phyloP scores from a whole-genome alignment of 2,329 filamentous ascomycete genomes.

The Botryosphaeria agaves region DNA sequence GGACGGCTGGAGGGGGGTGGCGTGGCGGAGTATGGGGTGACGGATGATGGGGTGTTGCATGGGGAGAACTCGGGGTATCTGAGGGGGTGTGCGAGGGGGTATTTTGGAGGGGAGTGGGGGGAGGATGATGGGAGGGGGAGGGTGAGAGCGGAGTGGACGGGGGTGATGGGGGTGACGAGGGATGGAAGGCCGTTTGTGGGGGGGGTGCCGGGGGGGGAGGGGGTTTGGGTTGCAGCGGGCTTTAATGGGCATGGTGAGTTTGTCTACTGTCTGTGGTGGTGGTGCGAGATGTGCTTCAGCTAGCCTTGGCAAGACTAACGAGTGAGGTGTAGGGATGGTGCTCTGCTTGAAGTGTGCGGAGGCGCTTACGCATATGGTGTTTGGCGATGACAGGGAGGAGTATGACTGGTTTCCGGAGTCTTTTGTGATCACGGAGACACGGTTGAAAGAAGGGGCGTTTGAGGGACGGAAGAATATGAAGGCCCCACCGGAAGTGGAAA shows the following conservation, averaged over 20 bases:
- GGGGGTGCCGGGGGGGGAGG: constrained; percentile 21
- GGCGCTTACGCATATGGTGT: constrained; percentile 36
- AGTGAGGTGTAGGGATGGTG: constrained; percentile 43
- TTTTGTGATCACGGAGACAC: constrained; percentile 26
- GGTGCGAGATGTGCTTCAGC: neutral
- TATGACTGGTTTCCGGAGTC: constrained; percentile 35
- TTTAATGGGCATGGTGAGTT: constrained; percentile 43
- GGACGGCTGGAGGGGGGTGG: constrained; percentile 21
- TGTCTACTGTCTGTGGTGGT: constrained; percentile 8
- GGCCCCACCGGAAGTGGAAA: too few relatives aligned
- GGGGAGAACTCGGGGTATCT: constrained; percentile 32
- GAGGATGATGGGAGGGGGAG: constrained; percentile 9
- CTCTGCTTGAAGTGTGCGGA: constrained; percentile 41
- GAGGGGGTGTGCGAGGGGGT: constrained; percentile 22
- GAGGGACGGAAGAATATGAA: constrained; percentile 11
- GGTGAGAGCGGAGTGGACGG: constrained; percentile 26
- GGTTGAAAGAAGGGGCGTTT: constrained; percentile 8
- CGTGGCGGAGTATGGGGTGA: constrained; percentile 33
- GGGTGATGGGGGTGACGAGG: constrained; percentile 34
- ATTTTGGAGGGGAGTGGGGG: constrained; percentile 33
- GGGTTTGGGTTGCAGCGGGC: constrained; percentile 38
- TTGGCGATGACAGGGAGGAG: constrained; percentile 15
- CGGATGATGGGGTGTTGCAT: constrained; percentile 37
- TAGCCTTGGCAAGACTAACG: neutral
- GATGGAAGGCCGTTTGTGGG: constrained; percentile 33